phyloP scores from a whole-genome alignment of 2,329 filamentous ascomycete genomes.

The Colletotrichum liaoningense region DNA sequence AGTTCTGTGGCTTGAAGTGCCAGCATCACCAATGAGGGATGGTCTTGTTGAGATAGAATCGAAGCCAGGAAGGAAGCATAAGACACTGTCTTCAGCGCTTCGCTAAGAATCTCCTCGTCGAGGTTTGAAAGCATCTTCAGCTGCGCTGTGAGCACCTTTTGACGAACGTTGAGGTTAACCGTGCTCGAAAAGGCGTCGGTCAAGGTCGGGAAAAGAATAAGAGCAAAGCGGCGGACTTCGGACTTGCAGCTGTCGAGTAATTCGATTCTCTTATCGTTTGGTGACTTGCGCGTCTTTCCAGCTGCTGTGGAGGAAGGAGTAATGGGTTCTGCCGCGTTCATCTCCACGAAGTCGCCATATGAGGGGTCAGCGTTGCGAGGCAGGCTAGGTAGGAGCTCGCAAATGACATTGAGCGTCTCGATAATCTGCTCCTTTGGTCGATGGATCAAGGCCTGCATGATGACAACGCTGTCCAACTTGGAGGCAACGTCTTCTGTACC shows the following conservation, averaged over 20 bases:
- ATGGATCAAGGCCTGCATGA: conserved; percentile 98
- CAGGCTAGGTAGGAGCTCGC: conserved; percentile 87
- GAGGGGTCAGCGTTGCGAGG: conserved; percentile 64
- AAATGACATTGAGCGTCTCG: conserved; percentile 97
- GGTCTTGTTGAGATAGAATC: conserved; percentile 95
- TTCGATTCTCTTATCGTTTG: conserved; percentile 85
- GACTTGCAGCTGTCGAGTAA: conserved; percentile 84
- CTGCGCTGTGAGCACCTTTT: conserved; percentile 95
- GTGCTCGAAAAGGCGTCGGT: conserved; percentile 98
- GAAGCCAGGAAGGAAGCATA: conserved; percentile 97
- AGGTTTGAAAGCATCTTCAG: conserved; percentile 97
- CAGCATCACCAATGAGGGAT: conserved; percentile 85
- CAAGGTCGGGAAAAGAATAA: conserved; percentile 92
- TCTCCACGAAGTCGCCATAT: conserved; percentile 56
- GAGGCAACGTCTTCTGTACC: conserved; percentile 81
- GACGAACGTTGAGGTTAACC: conserved; percentile 92
- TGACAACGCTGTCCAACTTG: conserved; percentile 94
- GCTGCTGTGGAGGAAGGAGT: conserved; percentile 54
- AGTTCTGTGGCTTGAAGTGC: conserved; percentile 92
- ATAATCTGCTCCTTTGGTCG: conserved; percentile 95
- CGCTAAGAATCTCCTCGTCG: conserved; percentile 85
- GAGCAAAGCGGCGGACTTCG: conserved; percentile 90
- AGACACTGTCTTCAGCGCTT: conserved; percentile 86
- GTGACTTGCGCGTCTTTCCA: conserved; percentile 60
- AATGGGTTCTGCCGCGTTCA: conserved; percentile 53